phyloP scores from a whole-genome alignment of 805 yeast genomes.

The Metschnikowia hibisci region DNA sequence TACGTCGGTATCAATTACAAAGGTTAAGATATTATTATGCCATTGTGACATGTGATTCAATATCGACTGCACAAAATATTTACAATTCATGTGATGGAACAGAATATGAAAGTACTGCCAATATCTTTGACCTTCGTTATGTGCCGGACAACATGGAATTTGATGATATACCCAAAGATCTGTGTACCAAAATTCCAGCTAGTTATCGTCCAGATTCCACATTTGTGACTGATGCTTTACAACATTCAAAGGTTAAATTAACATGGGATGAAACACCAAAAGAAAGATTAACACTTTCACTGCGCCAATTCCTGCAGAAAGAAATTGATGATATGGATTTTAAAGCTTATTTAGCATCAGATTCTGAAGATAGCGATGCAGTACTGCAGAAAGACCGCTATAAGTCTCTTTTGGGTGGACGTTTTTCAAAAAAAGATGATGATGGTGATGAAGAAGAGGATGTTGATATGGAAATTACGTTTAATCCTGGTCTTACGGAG shows the following conservation, averaged over 20 bases:
- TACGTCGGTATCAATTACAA: constrained; percentile 89
- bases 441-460: constrained; percentile 54
- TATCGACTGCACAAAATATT: constrained; percentile 65
- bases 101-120: constrained; percentile 93
- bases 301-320: constrained; percentile 79
- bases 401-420: constrained; percentile 50
- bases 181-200: constrained; percentile 66
- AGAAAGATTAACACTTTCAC: constrained; percentile 72
- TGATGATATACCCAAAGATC: constrained; percentile 71
- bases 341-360: constrained; percentile 82
- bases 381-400: constrained; percentile 52
- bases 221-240: constrained; percentile 92
- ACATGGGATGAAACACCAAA: constrained; percentile 99
- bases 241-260: constrained; percentile 91
- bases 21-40: constrained; percentile 92
- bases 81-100: constrained; percentile 91
- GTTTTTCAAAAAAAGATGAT: constrained; percentile 31
- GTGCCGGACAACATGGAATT: constrained; percentile 92
- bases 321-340: constrained; percentile 90
- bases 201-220: constrained; percentile 69
- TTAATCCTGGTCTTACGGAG: constrained; percentile 74
- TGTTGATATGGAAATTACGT: constrained; percentile 92
- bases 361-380: constrained; percentile 36
- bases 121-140: constrained; percentile 85
- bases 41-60: constrained; percentile 74